phyloP scores from a whole-genome alignment of 208 protist species.

The Leishmania lainsoni region DNA sequence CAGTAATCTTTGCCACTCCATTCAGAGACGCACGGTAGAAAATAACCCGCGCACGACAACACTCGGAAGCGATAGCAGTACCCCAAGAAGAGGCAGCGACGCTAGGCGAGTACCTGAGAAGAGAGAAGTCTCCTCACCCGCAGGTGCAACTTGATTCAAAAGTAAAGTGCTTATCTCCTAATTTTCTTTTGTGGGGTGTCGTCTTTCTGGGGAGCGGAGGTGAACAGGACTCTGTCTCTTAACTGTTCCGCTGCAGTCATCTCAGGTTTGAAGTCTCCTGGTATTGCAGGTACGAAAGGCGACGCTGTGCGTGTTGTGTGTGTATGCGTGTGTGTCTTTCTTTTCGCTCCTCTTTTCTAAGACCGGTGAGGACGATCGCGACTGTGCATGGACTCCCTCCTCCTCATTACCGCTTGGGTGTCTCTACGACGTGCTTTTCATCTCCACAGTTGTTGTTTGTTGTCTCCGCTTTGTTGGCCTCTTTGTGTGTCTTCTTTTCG shows the following conservation, averaged over 20 bases:
- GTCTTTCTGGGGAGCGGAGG: neutral
- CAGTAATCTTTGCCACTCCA: neutral
- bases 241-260: neutral
- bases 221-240: neutral
- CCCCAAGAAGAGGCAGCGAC: neutral
- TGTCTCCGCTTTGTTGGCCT: no score
- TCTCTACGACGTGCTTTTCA: no score
- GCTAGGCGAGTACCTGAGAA: neutral
- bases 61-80: neutral
- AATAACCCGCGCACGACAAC: neutral
- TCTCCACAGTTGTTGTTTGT: no score
- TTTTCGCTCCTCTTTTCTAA: neutral
- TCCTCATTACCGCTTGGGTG: no score
- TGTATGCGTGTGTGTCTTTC: neutral
- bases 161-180: neutral
- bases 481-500: neutral
- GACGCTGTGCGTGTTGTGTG: neutral
- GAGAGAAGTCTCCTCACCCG: neutral
- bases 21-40: neutral
- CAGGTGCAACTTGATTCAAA: neutral
- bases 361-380: neutral
- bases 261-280: neutral
- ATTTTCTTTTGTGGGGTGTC: neutral
- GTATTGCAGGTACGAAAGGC: neutral
- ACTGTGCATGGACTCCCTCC: neutral